A percentile compares a stretch with the other conserved stretches of the same genome.
Conservation (phyloP, 2,329 filamentous ascomycete genomes). For the Exserohilum turcica region DNA sequence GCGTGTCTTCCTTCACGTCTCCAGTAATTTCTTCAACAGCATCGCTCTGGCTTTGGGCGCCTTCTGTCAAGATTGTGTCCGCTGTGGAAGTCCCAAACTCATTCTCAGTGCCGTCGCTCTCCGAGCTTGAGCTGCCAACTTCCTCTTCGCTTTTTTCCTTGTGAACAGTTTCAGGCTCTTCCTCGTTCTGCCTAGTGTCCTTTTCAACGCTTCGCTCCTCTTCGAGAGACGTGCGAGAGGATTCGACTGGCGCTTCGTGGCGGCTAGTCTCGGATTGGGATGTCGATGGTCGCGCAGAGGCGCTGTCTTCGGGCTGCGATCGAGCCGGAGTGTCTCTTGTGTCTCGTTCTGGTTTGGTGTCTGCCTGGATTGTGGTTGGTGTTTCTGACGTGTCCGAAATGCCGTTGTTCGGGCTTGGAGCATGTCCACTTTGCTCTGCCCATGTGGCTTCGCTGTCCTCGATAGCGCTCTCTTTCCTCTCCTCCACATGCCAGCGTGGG, state of each 20-base stretch:
- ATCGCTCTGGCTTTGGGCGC: not conserved
- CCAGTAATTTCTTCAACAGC: not conserved
- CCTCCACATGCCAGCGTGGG: slow-evolving; percentile 11
- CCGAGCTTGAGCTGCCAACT: not conserved
- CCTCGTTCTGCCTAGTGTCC: not conserved
- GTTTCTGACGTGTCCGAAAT: slow-evolving; percentile 41
- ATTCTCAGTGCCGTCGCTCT: slow-evolving; percentile 7
- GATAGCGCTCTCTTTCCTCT: not conserved
- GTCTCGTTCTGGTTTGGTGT: slow-evolving; percentile 11
- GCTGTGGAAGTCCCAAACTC: slow-evolving; percentile 9
- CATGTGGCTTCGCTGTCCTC: slow-evolving; percentile 15
- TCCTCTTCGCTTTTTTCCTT: not conserved
- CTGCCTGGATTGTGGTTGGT: slow-evolving; percentile 37
- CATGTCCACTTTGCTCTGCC: slow-evolving; percentile 15
- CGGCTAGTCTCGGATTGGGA: slow-evolving; percentile 46
- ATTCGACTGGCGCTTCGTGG: slow-evolving; percentile 36
- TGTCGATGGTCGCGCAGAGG: slow-evolving; percentile 43
- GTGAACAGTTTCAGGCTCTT: not conserved
- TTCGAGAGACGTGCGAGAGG: slow-evolving; percentile 46
- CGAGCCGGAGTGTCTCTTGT: slow-evolving; percentile 8
- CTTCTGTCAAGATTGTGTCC: slow-evolving; percentile 8
- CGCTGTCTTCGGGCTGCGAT: slow-evolving; percentile 33
- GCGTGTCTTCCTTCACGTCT: not conserved
- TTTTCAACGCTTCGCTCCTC: slow-evolving; percentile 22
- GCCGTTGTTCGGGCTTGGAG: slow-evolving; percentile 19